A percentile compares a stretch with the other conserved stretches of the same genome.
Evolutionary conservation across 2,329 filamentous ascomycete genomes (phyloP).

Genomic region (Fusarium sp.): DNA sequence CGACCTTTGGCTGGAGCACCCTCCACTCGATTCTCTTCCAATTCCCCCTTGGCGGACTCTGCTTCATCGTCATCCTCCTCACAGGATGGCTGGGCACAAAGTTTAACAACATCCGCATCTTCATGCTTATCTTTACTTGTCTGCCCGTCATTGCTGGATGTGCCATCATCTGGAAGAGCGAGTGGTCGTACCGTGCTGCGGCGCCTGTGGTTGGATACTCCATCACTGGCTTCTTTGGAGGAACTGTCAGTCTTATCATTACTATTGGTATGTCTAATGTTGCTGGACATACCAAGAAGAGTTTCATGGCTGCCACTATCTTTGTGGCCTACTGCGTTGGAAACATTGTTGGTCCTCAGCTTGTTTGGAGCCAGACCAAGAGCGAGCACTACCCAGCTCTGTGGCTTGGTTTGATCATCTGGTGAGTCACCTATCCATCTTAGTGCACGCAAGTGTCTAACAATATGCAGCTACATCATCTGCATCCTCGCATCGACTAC

Average conservation of each 20-base stretch:
- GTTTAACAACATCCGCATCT: slow-evolving; percentile 72
- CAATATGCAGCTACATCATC: slow-evolving; percentile 69
- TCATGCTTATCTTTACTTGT: slow-evolving; percentile 74
- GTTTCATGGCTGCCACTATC: slow-evolving; percentile 78
- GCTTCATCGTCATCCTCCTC: slow-evolving; percentile 72
- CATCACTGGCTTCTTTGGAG: slow-evolving; percentile 79
- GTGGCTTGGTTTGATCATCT: slow-evolving; percentile 76
- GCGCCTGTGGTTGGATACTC: slow-evolving; percentile 78
- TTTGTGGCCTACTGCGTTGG: slow-evolving; percentile 82
- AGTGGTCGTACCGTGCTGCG: slow-evolving; percentile 72
- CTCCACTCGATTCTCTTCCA: slow-evolving; percentile 78
- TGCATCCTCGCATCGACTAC: slow-evolving; percentile 68
- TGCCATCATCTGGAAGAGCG: slow-evolving; percentile 78
- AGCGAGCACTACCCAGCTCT: slow-evolving; percentile 75
- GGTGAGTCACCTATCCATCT: slow-evolving; percentile 48
- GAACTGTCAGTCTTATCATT: slow-evolving; percentile 71
- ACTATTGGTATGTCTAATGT: slow-evolving; percentile 73
- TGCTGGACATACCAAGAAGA: slow-evolving; percentile 82
- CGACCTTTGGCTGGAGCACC: slow-evolving; percentile 74
- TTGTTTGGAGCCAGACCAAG: slow-evolving; percentile 76
- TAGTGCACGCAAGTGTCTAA: not conserved
- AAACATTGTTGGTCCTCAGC: slow-evolving; percentile 81
- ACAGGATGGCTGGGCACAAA: slow-evolving; percentile 73
- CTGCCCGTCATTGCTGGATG: slow-evolving; percentile 81
- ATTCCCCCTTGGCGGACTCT: slow-evolving; percentile 79